Evolutionary conservation across 2,329 filamentous ascomycete species (phyloP).

Genomic region (Chaetomium olivaceum): DNA sequence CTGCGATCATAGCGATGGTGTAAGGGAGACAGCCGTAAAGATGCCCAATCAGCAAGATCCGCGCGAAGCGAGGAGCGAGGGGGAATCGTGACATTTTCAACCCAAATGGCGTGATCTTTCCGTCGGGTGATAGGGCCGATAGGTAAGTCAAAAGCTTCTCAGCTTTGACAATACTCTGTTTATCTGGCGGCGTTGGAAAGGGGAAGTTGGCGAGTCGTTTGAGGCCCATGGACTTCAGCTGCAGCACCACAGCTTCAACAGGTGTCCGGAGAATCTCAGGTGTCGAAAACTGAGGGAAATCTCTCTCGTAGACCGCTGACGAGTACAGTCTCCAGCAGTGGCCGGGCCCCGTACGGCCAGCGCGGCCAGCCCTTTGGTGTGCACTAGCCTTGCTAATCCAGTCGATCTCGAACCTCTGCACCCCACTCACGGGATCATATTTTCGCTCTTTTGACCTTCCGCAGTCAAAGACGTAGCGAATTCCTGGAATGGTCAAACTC

Average conservation of each 20-base stretch:
- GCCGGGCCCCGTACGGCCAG: conserved; percentile 90
- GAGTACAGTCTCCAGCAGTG: conserved; percentile 96
- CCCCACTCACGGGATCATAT: conserved; percentile 83
- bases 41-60: conserved; percentile 87
- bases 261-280: conserved; percentile 90
- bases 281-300: conserved; percentile 81
- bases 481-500: conserved; percentile 92
- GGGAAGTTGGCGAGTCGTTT: conserved; percentile 91
- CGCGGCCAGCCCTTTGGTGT: conserved; percentile 86
- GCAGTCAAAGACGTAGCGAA: conserved; percentile 93
- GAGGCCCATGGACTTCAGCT: conserved; percentile 92
- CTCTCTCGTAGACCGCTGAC: conserved; percentile 87
- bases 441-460: conserved; percentile 89
- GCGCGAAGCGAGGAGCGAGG: conserved; percentile 83
- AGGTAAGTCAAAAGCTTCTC: conserved; percentile 86
- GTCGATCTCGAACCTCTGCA: conserved; percentile 91
- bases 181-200: conserved; percentile 87
- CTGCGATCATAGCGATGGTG: conserved; percentile 84
- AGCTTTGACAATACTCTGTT: conserved; percentile 73
- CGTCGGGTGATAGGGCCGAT: conserved; percentile 70
- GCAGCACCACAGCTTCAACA: conserved; percentile 87
- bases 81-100: conserved; percentile 85
- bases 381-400: conserved; percentile 99
- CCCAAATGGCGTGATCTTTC: conserved; percentile 77
- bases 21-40: conserved; percentile 80